Conservation (phyloP, 192 early-diverging fungal genomes). For the Bifiguratus adelaidae region DNA sequence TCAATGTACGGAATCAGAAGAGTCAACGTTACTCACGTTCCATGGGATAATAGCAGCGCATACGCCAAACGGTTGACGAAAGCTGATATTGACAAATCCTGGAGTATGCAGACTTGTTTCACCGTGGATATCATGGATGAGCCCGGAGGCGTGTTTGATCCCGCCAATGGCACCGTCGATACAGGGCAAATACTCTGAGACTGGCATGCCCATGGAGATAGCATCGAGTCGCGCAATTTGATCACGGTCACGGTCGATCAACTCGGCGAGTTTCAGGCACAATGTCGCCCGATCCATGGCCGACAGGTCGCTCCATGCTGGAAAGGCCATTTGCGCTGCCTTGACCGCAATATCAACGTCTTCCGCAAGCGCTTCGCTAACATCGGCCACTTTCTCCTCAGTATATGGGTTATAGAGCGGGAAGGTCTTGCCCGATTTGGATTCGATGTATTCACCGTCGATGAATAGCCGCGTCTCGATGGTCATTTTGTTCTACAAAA, state of each 20-base stretch:
- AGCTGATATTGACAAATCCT: constrained; percentile 22
- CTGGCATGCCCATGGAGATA: constrained; percentile 67
- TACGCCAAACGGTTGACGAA: constrained; percentile 51
- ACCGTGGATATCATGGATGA: constrained; percentile 5
- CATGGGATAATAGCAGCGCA: constrained; percentile 62
- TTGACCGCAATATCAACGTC: too few relatives aligned
- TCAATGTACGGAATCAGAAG: too few relatives aligned
- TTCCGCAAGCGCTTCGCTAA: too few relatives aligned
- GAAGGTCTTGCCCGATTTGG: too few relatives aligned
- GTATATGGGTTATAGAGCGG: too few relatives aligned
- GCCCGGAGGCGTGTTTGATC: constrained; percentile 43
- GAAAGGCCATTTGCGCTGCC: too few relatives aligned
- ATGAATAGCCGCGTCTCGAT: too few relatives aligned
- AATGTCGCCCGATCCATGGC: neutral
- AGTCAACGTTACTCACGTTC: constrained; percentile 24
- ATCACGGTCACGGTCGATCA: constrained; percentile 14
- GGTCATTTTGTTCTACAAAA: too few relatives aligned
- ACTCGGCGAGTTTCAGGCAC: constrained; percentile 2
- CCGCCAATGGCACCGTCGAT: constrained; percentile 56
- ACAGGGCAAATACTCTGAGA: too few relatives aligned
- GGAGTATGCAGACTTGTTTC: constrained; percentile 7
- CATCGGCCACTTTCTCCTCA: too few relatives aligned
- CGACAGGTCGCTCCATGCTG: neutral
- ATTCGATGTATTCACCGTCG: too few relatives aligned
- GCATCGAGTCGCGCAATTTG: constrained; percentile 9